These are phyloP conservation scores for Dendrothele bispora DNA, from an alignment of 768 basidiomycete species.

Conservation along the genomic window DNA sequence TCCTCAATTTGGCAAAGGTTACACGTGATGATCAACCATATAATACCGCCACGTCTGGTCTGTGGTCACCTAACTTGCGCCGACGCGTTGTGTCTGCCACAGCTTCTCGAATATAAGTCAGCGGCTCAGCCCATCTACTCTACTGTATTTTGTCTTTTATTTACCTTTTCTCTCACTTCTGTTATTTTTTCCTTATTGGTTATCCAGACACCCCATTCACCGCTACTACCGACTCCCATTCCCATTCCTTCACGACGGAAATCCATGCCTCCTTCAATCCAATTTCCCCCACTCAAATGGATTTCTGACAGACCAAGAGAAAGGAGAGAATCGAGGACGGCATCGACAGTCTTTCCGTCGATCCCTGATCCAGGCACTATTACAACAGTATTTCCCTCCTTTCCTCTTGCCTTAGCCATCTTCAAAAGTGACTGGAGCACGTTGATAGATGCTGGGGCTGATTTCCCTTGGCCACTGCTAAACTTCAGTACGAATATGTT, in stretches of 20 bases:
- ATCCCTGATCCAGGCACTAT: constrained; percentile 81
- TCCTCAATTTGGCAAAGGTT: no score
- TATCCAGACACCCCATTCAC: constrained; percentile 71
- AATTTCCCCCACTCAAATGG: constrained; percentile 73
- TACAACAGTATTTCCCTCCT: constrained; percentile 38
- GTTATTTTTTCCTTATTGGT: constrained; percentile 46
- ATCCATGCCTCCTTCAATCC: constrained; percentile 54
- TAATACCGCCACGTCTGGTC: no score
- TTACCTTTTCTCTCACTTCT: constrained; percentile 35
- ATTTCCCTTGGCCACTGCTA: constrained; percentile 51
- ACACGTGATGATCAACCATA: no score
- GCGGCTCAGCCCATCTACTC: no score
- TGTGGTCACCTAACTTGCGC: no score
- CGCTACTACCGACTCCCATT: constrained; percentile 57
- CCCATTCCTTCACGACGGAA: constrained; percentile 60
- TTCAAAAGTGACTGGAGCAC: constrained; percentile 40
- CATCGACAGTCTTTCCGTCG: constrained; percentile 51
- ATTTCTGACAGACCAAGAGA: constrained; percentile 64
- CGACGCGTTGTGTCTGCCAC: no score
- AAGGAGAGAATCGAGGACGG: constrained; percentile 49
- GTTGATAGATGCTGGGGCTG: constrained; percentile 41
- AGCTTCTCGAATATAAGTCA: no score
- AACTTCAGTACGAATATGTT: background rate
- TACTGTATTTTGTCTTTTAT: no score
- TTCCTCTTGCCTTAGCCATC: constrained; percentile 33